Evolutionary conservation across 176 grass and related monocot species (phyloP).

Genomic region (Hsuehochloa calcarea): DNA sequence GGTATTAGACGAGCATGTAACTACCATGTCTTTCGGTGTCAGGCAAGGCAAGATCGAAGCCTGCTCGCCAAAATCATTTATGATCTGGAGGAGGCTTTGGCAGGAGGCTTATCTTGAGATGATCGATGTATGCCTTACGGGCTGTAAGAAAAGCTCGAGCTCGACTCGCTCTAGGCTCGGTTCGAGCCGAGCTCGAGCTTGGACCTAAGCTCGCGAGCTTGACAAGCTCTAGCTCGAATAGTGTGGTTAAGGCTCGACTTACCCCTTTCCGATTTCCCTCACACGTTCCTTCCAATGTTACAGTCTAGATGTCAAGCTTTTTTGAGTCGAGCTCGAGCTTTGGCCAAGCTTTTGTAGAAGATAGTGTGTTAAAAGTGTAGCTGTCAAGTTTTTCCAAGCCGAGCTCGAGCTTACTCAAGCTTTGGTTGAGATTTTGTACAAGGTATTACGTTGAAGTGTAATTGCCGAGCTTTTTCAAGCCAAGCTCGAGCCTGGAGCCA

Average conservation of each 20-base stretch:
- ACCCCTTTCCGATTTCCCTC: background rate
- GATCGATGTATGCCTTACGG: background rate
- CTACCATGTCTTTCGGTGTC: background rate
- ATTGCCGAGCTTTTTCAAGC: background rate
- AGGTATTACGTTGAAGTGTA: background rate
- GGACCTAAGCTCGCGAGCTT: rapidly evolving
- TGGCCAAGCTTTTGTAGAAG: background rate
- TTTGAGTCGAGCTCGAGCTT: background rate
- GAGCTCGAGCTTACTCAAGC: rapidly evolving
- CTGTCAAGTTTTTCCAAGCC: rapidly evolving
- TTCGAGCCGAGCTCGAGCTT: background rate
- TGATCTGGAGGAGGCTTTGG: background rate
- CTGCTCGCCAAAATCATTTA: background rate
- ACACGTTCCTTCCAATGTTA: background rate
- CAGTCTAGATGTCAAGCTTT: background rate
- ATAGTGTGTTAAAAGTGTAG: background rate
- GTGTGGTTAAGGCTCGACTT: background rate
- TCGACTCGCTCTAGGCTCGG: rapidly evolving
- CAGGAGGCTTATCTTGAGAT: background rate
- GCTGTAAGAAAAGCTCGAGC: too few relatives aligned
- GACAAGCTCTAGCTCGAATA: background rate
- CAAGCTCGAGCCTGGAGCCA: background rate
- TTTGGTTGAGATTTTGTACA: background rate
- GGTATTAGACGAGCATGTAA: background rate
- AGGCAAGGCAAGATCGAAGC: background rate